Evolutionary conservation across 352 stramenopile species (phyloP).

Genomic region (Aphanomyces cochlioides): DNA sequence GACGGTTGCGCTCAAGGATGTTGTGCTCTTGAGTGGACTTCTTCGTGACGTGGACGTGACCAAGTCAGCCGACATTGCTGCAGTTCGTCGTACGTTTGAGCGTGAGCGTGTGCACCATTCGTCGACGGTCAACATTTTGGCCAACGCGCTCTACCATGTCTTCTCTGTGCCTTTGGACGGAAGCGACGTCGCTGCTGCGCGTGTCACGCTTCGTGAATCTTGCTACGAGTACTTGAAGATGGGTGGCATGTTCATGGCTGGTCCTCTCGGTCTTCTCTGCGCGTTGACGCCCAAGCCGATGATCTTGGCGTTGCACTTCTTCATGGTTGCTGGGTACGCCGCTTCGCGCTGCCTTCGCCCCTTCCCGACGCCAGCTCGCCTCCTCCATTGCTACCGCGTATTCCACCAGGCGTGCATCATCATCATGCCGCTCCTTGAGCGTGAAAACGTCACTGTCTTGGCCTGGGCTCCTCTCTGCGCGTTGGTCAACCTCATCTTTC

Average conservation of each 20-base stretch:
- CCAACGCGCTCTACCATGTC: conserved; percentile 45
- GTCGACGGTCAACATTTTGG: conserved; percentile 51
- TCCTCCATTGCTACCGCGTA: conserved; percentile 35
- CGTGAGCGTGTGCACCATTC: conserved; percentile 34
- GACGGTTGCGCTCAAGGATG: conserved; percentile 42
- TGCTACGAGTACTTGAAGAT: conserved; percentile 50
- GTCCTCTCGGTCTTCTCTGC: conserved; percentile 44
- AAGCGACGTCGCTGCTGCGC: conserved; percentile 19
- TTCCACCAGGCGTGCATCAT: conserved; percentile 44
- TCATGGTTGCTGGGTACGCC: conserved; percentile 43
- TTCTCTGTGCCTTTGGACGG: conserved; percentile 31
- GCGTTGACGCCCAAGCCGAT: conserved; percentile 40
- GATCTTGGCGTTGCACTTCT: conserved; percentile 44
- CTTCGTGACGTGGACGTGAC: conserved; percentile 33
- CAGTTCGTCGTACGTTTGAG: conserved; percentile 30
- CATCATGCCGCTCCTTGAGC: conserved; percentile 45
- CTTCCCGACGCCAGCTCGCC: conserved; percentile 30
- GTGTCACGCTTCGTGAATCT: conserved; percentile 37
- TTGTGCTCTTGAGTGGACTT: conserved; percentile 36
- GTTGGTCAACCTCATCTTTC: conserved; percentile 44
- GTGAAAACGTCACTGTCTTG: conserved; percentile 40
- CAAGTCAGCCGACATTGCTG: conserved; percentile 17
- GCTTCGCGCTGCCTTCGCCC: conserved; percentile 35
- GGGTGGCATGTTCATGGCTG: conserved; percentile 39
- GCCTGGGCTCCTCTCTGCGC: conserved; percentile 37